Evolutionary conservation across 495 filamentous ascomycete genomes (phyloP).

Genomic region (Daldinia grandis): DNA sequence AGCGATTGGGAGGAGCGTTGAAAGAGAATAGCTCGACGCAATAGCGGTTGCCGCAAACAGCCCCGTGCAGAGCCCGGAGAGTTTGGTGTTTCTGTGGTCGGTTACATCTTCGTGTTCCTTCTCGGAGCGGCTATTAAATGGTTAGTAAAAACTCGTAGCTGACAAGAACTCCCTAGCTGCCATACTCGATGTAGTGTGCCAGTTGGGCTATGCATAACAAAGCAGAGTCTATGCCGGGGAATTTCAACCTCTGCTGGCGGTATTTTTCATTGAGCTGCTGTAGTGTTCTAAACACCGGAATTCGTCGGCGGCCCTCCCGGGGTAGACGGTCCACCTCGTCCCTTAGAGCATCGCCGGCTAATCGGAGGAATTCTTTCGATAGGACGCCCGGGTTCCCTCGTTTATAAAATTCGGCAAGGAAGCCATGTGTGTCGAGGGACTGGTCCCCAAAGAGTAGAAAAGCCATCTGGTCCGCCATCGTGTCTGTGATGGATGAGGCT

Average conservation of each 20-base stretch:
- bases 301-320: slow-evolving; percentile 63
- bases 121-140: slow-evolving; percentile 51
- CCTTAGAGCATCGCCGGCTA: slow-evolving; percentile 66
- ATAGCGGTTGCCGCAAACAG: slow-evolving; percentile 77
- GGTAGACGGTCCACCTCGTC: slow-evolving; percentile 69
- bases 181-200: slow-evolving; percentile 80
- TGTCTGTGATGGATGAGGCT: slow-evolving; percentile 36
- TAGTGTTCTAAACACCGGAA: slow-evolving; percentile 75
- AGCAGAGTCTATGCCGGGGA: slow-evolving; percentile 70
- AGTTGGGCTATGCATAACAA: slow-evolving; percentile 76
- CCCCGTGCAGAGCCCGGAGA: slow-evolving; percentile 75
- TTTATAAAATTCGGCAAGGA: slow-evolving; percentile 67
- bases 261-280: slow-evolving; percentile 76
- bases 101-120: slow-evolving; percentile 57
- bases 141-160: slow-evolving; percentile 31
- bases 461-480: slow-evolving; percentile 55
- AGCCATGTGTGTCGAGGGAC: slow-evolving; percentile 74
- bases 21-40: slow-evolving; percentile 71
- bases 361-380: slow-evolving; percentile 71
- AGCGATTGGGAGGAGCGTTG: slow-evolving; percentile 71
- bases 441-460: slow-evolving; percentile 80
- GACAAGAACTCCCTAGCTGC: not conserved
- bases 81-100: slow-evolving; percentile 53
- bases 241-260: slow-evolving; percentile 63
- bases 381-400: slow-evolving; percentile 71